Evolutionary conservation across 1,139 yeast species (phyloP).

Genomic region (Maudiozyma humilis): DNA sequence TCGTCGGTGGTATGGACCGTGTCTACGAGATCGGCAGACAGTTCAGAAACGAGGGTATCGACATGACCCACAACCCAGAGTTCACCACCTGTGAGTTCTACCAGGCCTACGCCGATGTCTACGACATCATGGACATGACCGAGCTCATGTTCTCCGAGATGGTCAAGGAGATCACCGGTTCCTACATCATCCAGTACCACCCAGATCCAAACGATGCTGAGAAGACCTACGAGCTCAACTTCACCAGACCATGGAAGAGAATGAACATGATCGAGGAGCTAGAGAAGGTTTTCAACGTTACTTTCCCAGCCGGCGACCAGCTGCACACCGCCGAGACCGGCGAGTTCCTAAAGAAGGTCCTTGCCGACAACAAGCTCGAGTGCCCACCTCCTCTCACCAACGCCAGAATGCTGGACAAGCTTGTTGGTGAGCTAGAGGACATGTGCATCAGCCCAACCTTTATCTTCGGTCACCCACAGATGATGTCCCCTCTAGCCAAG

Average conservation of each 20-base stretch:
- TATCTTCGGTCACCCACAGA: constrained; percentile 97
- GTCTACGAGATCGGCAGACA: constrained; percentile 98
- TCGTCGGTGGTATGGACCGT: constrained; percentile 97
- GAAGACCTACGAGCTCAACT: constrained; percentile 71
- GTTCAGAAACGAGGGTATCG: constrained; percentile 97
- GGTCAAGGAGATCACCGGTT: constrained; percentile 93
- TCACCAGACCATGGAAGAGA: constrained; percentile 97
- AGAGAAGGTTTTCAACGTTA: constrained; percentile 77
- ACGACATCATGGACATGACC: constrained; percentile 89
- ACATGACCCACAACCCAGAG: constrained; percentile 90
- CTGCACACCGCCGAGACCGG: constrained; percentile 93
- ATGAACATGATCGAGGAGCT: constrained; percentile 93
- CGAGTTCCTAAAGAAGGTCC: constrained; percentile 72
- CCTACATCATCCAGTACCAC: constrained; percentile 76
- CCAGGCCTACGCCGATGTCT: constrained; percentile 64
- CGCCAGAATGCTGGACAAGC: constrained; percentile 97
- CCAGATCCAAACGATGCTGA: constrained; percentile 77
- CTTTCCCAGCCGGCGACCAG: constrained; percentile 92
- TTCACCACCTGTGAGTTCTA: constrained; percentile 92
- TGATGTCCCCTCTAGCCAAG: constrained; percentile 99
- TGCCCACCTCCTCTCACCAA: constrained; percentile 96
- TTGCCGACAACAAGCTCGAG: constrained; percentile 74
- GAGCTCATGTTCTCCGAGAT: constrained; percentile 90
- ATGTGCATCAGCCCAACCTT: constrained; percentile 93
- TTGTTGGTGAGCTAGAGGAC: constrained; percentile 93